Evolutionary conservation across 108 stramenopile genomes (phyloP), one percentile per base, ranked within the genome.

Genomic region (Cyclotella kingstonii): DNA sequence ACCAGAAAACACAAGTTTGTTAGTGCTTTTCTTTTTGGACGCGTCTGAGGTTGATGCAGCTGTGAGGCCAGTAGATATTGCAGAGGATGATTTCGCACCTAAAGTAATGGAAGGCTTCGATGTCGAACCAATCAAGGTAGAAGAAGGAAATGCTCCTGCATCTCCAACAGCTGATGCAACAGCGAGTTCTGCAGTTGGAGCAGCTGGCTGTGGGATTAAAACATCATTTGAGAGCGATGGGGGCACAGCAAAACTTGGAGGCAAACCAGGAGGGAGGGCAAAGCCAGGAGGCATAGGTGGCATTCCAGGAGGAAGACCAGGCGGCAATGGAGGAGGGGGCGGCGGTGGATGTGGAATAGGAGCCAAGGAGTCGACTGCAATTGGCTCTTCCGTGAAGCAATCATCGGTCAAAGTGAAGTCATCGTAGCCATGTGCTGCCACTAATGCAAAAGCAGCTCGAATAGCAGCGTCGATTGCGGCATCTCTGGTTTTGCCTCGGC

Each of bases 401-500:
- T 92, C 87, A 18, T 92, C 91, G 54, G 84, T 84, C 9, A 87
- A 43, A 14, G 78, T 43, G 54, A 89, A 92, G 60, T 92, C 86
- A 44, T 86, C 84, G 73, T 92, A 92, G 0, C 91, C 91, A 63
- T 92, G 91, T 30, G 91, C 91, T 11, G 78, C 76, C 2, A 92
- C 91, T 23, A 92, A 55, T 12, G 81, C 78, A 69, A 92, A 92
- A 12, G 91, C 91, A 5, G 87, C 91, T 8, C 91, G 84, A 40
- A 84, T 78, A 4, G 87, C 82, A 27, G 74, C 74, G 59, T 92
- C 91, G 21, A 92, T 92, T 17, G 91, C 87, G 4, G 76, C 70
- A 42, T 92, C 91, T 30, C 86, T 54, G 5, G 87, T 87, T 58
- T 80, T 87, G 2, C 91, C 91, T 9, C 84, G 62, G 30, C 91